Evolutionary conservation across 106 monocot genomes (phyloP), one percentile per base, ranked within the genome.

Genomic region (Hemerocallis citrina): DNA sequence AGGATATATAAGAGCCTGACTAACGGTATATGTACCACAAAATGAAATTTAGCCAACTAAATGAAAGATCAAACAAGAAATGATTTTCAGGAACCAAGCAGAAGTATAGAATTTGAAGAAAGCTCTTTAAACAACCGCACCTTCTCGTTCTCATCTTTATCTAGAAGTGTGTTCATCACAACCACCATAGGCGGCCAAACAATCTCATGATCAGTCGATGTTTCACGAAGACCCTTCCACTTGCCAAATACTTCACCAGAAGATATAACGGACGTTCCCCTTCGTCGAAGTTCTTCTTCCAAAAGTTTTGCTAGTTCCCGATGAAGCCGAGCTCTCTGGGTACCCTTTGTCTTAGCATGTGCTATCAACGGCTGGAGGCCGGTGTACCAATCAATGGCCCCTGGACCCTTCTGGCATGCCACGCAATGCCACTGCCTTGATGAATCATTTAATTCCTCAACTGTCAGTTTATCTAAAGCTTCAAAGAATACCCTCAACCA

Each of bases 141-240:
- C 84, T 76, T 88, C 2, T 88, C 88, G 68, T 84, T 80, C 0
- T 89, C 85, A 71, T 85, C 89, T 68, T 82, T 29, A 17, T 79
- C 85, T 34, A 94, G 79, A 32, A 64, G 16, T 11, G 93, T 94
- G 62, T 94, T 94, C 89, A 85, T 94, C 21, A 94, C 58, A 40
- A 86, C 61, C 7, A 89, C 93, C 85, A 89, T 94, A 17, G 93
- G 93, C 67, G 93, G 93, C 93, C 93, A 94, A 12, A 94, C 83
- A 40, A 94, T 89, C 27, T 85, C 85, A 72, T 63, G 69, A 66
- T 94, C 89, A 29, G 48, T 69, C 10, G 75, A 67, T 31, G 79
- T 68, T 45, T 80, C 82, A 4, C 49, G 59, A 24, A 94, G 63
- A 19, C 93, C 93, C 31, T 78, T 82, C 93, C 93, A 94, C 59